Base-by-base conservation (phyloP, 352 stramenopile genomes). In the Phytophthora pistaciae region DNA sequence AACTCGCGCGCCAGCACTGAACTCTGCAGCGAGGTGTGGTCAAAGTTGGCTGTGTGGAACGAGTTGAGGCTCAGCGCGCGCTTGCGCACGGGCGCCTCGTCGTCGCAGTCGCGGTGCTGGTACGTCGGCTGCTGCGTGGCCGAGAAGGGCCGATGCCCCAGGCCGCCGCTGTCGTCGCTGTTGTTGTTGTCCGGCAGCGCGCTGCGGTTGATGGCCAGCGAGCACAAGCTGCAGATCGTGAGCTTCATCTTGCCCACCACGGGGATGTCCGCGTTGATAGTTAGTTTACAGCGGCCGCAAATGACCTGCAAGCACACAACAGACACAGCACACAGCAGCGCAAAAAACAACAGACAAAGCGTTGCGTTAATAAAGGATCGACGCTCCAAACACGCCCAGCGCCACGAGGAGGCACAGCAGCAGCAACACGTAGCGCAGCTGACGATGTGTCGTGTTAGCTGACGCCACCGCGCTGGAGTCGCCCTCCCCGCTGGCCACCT, bases 241-340 rank as follows among this genome's bases (percentile, higher is more conserved):
- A 95, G 82, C 75, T 95, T 95, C 87, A 95, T 93, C 72, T 88
- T 91, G 56, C 87, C 87, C 18, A 93, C 87, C 20, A 95, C 86
- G 18, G 87, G 85, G 50, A 95, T 92, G 25, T 95, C 85, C n/a
- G 87, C 87, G 59, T 87, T 83, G 69, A 95, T 91, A 23, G 73
- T 88, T 29, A 90, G 59, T 64, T 93, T 93, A 69, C 87, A 95
- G 21, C 81, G 79, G 1, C 83, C 64, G 56, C 87, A 95, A 60
- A 95, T 89, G 65, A 91, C 80, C 79, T 87, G 25, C 52, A 42
- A 11, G 71, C 38, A 54, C 38, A 65, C 57, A n/a, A 66, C n/a
- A 68, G 54, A 66, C 58, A 46, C 29, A 78, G 29, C 16, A 60
- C 61, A 33, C 49, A 18, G 42, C 46, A 62, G n/a, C n/a, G n/a